phyloP scores from a whole-genome alignment of 1,284 basidiomycete genomes.

The Cerrena zonata region DNA sequence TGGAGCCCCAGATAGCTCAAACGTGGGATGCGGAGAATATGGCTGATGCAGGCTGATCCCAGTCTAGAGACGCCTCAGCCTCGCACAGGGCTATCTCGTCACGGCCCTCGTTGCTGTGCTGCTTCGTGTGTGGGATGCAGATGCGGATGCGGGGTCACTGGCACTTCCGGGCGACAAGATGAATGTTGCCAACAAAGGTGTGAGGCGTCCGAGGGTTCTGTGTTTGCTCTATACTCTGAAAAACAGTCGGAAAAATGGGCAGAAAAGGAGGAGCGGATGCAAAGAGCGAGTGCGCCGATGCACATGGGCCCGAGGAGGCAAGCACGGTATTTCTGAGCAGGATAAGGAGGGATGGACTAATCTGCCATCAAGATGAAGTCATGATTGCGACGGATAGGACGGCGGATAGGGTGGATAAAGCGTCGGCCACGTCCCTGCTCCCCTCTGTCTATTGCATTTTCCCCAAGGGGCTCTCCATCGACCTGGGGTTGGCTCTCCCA shows the following conservation, averaged over 20 bases:
- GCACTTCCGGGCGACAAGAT: background rate
- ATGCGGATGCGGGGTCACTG: background rate
- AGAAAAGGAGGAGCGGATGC: background rate
- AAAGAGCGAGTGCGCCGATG: background rate
- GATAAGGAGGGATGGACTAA: background rate
- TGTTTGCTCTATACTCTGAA: background rate
- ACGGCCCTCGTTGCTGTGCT: no score
- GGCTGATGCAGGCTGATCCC: background rate
- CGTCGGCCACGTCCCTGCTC: background rate
- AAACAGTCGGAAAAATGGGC: background rate
- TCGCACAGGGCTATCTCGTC: constrained; percentile 2
- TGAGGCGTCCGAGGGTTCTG: background rate
- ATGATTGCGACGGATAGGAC: background rate
- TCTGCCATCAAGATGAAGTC: constrained; percentile 5
- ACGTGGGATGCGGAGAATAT: constrained; percentile 6
- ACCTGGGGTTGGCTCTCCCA: background rate
- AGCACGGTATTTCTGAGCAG: background rate
- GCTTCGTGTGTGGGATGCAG: background rate
- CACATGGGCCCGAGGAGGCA: background rate
- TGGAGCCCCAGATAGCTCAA: background rate
- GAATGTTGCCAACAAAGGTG: background rate
- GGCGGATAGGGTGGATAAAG: no score
- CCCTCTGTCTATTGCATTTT: background rate
- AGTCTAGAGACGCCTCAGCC: background rate
- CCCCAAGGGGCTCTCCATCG: background rate